phyloP scores from a whole-genome alignment of 106 monocot genomes.

The Dendrobium chrysotoxum region DNA sequence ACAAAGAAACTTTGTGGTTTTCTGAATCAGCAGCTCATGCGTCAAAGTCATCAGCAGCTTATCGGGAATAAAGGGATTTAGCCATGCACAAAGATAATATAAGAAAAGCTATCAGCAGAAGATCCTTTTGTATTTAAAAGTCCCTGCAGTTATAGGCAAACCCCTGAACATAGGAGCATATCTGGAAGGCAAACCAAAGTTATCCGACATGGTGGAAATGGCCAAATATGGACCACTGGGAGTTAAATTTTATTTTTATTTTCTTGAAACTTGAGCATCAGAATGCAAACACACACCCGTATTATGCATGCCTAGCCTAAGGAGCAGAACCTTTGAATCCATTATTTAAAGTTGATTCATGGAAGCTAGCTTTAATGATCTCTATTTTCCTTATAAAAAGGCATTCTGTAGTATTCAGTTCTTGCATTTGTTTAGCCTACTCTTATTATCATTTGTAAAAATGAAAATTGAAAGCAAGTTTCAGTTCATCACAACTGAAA shows the following conservation, averaged over 20 bases:
- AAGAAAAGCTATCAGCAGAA: not conserved
- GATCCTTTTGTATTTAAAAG: not conserved
- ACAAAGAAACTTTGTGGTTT: slow-evolving; percentile 6
- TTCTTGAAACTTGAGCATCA: not conserved
- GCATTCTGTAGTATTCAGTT: too few species aligned
- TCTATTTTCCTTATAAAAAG: too few species aligned
- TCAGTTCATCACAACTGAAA: too few species aligned
- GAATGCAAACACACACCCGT: too few species aligned
- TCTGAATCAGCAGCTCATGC: slow-evolving; percentile 16
- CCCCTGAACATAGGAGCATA: slow-evolving; percentile 9
- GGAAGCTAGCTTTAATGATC: too few species aligned
- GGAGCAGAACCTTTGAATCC: too few species aligned
- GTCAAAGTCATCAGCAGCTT: slow-evolving; percentile 24
- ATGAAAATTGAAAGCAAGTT: too few species aligned
- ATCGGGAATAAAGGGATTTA: slow-evolving; percentile 5
- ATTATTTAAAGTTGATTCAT: too few species aligned
- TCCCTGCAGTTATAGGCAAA: not conserved
- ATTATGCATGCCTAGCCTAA: too few species aligned
- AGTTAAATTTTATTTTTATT: not conserved
- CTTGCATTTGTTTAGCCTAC: too few species aligned
- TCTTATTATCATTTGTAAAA: too few species aligned
- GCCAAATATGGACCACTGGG: not conserved
- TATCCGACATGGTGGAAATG: not conserved
- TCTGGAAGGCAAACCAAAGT: not conserved
- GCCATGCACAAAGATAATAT: not conserved